phyloP scores from a whole-genome alignment of 306 rosid genomes.

The Cicer arietinum region DNA sequence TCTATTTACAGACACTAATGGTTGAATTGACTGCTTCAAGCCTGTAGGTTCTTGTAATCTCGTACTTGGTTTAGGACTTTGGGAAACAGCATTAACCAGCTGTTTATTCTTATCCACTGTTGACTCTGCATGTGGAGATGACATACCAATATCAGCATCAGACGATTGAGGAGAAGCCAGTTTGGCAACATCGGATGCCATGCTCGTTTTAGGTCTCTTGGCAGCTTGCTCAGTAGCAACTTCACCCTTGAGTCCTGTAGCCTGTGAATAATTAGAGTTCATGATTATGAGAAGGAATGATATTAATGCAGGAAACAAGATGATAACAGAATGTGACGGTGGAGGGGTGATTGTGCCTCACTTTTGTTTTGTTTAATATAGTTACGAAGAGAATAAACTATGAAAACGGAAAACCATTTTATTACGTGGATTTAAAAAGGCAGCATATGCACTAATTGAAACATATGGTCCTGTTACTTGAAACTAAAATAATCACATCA shows the following conservation, averaged over 20 bases:
- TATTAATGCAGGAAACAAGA: slow-evolving; percentile 22
- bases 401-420: slow-evolving; percentile 37
- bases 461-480: slow-evolving; percentile 14
- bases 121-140: slow-evolving; percentile 57
- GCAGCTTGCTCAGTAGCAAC: slow-evolving; percentile 64
- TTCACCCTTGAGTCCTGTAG: slow-evolving; percentile 76
- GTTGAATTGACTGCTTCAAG: slow-evolving; percentile 66
- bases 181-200: slow-evolving; percentile 57
- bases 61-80: slow-evolving; percentile 67
- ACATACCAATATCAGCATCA: slow-evolving; percentile 52
- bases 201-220: slow-evolving; percentile 75
- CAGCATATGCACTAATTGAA: slow-evolving; percentile 26
- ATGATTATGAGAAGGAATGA: slow-evolving; percentile 32
- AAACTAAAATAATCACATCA: slow-evolving; percentile 29
- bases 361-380: slow-evolving; percentile 16
- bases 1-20: slow-evolving; percentile 63
- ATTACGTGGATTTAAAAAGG: slow-evolving; percentile 23
- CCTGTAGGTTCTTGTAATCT: slow-evolving; percentile 58
- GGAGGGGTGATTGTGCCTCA: slow-evolving; percentile 20
- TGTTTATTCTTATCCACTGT: slow-evolving; percentile 60
- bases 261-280: slow-evolving; percentile 57
- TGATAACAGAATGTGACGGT: slow-evolving; percentile 25
- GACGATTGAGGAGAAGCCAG: slow-evolving; percentile 59
- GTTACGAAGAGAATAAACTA: slow-evolving; percentile 23
- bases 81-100: slow-evolving; percentile 47